Percentiles rank a stretch among this genome's conserved stretches.
phyloP scores from a whole-genome alignment of 2,329 filamentous ascomycete genomes.

The Penicillium sp. region DNA sequence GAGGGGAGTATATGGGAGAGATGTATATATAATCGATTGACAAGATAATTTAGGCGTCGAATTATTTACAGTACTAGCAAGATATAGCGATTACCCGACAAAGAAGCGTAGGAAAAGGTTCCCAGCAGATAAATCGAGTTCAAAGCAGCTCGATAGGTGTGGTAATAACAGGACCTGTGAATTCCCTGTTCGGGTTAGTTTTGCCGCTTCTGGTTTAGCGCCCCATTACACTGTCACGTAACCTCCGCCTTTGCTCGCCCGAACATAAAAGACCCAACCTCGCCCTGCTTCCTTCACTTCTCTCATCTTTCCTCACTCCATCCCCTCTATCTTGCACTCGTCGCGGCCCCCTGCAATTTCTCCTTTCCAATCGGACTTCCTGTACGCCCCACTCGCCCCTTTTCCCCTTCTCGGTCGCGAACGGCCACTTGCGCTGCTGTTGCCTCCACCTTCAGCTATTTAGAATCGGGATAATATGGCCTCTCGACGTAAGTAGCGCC shows the following conservation, averaged over 20 bases:
- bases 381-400: neutral
- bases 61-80: no score
- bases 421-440: neutral
- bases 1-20: no score
- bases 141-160: no score
- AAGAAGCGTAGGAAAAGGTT: no score
- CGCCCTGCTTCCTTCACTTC: neutral
- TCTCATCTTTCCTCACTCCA: neutral
- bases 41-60: no score
- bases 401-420: neutral
- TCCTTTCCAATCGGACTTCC: neutral
- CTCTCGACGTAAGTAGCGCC: neutral
- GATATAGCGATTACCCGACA: no score
- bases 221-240: constrained; percentile 1
- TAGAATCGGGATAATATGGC: neutral
- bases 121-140: no score
- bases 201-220: neutral
- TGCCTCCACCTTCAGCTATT: neutral
- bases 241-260: neutral
- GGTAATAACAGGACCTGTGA: neutral
- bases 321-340: neutral
- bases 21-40: no score
- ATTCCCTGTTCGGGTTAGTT: neutral
- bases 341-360: neutral
- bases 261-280: neutral